Base-by-base conservation (phyloP, 805 yeast genomes). In the Scheffersomyces ergatensis region DNA sequence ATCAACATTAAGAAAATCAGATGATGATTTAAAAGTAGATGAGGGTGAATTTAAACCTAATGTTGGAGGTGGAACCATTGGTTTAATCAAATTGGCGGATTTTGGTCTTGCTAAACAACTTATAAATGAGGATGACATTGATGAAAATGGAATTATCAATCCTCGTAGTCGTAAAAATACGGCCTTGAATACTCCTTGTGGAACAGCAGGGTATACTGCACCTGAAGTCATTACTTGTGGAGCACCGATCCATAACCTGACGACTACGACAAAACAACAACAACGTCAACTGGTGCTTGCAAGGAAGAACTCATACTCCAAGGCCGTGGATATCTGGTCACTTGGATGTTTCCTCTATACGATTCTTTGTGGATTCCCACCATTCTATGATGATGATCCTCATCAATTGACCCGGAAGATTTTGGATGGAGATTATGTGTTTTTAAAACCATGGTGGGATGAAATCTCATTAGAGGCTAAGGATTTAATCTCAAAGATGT, bases 381-480 rank as follows among this genome's bases (percentile, higher is more conserved):
- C 89, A 13, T 82, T 82, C 54, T 83, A 80, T 56, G 92, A 87
- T 50, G 85, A 82, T 45, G 83, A 84, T 52, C 72, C 80, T 3
- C 71, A 72, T 46, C 71, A 69, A 37, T 66, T 86, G 34, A 81
- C 89, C 3, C 73, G 74, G 40, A 86, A 85, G 57, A 87, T 85
- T 24, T 70, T 85, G 11, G 71, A 70, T 35, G 95, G 93, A 26
- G 82, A 85, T 42, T 86, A 76, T 60, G 76, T 78, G n/a, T 86
- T 85, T 57, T 66, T 86, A 39, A 66, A 76, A 44, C 95, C 95
- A 1, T 86, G 95, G 95, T 86, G 93, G 88, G 93, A 85, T 61
- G 95, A 86, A 57, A 83, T 86, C 26, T 74, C 83, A 37, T 62
- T 58, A 30, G 88, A 81, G 27, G 90, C 89, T 20, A 86, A 85